Base-by-base conservation (phyloP, 73 alveolate genomes). In the Paraurostyla sp. region DNA sequence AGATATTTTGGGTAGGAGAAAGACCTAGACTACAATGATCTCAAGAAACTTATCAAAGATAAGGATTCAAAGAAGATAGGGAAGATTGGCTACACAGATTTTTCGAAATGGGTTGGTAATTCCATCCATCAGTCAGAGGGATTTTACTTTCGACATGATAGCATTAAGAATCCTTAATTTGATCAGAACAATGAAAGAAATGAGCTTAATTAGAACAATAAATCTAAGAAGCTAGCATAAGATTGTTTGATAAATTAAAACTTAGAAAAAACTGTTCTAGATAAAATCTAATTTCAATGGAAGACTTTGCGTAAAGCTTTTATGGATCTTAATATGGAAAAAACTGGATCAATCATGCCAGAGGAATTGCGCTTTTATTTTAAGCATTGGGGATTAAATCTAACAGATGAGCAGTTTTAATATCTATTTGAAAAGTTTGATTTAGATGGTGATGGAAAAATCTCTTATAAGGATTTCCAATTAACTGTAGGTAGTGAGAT, bases 71-170 rank as follows among this genome's bases (percentile, higher is more conserved):
- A 71, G 85, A 71, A 85, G 35, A 40, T 40, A 0, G 91, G 85
- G 6, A 76, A 78, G 30, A 76, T 88, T 23, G 94, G 87, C 84
- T 88, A 73, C 57, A 43, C 80, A 30, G 94, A 88, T 59, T 88
- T 88, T 60, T 23, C 68, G 29, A 76, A 69, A 43, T 85, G 92
- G 92, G 71, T 80, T 35, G 96, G 96, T 15, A 71, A 85, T 23
- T 27, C 92, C 46, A 89, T 91, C 30, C 88, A 89, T 38, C 88
- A 85, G 41, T 58, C 88, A 22, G 96, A 91, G 59, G 96, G 96
- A 11, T 91, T 91, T 59, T 82, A 86, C 85, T 91, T 91, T 63
- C 9, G 96, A 30, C 96, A 91, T 43, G 96, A 91, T 41, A 85
- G 93, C 0, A 38, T 91, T 3, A 80, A 49, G 52, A 91, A 91